Evolutionary conservation across 192 early-diverging fungal genomes (phyloP).

Genomic region (Backusella tuberculispora): DNA sequence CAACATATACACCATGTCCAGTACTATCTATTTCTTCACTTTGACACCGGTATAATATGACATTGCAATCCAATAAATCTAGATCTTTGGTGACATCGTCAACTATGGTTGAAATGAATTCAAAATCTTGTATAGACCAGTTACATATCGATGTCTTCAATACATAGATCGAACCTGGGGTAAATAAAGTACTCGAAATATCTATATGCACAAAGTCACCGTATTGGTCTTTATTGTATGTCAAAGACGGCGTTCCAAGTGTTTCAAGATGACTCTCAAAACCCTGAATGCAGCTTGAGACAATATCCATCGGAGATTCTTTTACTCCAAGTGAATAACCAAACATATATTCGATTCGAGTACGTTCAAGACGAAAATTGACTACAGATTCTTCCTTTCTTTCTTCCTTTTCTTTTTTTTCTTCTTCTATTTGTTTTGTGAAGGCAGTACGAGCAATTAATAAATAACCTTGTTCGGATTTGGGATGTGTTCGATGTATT

Average conservation of each 20-base stretch:
- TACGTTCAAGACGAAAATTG: conserved; percentile 61
- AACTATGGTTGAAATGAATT: conserved; percentile 59
- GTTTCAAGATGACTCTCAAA: conserved; percentile 52
- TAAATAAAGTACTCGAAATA: conserved; percentile 65
- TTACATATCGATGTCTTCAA: conserved; percentile 63
- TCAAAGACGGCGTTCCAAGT: conserved; percentile 52
- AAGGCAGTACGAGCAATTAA: conserved; percentile 91
- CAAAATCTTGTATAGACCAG: conserved; percentile 52
- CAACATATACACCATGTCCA: conserved; percentile 85
- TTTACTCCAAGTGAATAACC: conserved; percentile 58
- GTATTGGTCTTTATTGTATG: conserved; percentile 45
- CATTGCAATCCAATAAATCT: conserved; percentile 74
- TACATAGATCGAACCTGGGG: conserved; percentile 81
- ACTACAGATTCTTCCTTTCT: conserved; percentile 51
- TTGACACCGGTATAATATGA: conserved; percentile 82
- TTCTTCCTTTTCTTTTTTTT: conserved; percentile 35
- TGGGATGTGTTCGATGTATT: conserved; percentile 90
- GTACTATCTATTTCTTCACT: conserved; percentile 84
- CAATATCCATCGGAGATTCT: conserved; percentile 25
- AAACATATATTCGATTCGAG: conserved; percentile 55
- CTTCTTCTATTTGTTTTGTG: conserved; percentile 43
- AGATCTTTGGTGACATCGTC: conserved; percentile 68
- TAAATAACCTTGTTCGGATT: conserved; percentile 91
- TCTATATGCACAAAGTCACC: conserved; percentile 63
- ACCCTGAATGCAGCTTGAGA: conserved; percentile 42